Evolutionary conservation across 176 grass and related monocot genomes (phyloP).

Genomic region (Paspalum vaginatum): DNA sequence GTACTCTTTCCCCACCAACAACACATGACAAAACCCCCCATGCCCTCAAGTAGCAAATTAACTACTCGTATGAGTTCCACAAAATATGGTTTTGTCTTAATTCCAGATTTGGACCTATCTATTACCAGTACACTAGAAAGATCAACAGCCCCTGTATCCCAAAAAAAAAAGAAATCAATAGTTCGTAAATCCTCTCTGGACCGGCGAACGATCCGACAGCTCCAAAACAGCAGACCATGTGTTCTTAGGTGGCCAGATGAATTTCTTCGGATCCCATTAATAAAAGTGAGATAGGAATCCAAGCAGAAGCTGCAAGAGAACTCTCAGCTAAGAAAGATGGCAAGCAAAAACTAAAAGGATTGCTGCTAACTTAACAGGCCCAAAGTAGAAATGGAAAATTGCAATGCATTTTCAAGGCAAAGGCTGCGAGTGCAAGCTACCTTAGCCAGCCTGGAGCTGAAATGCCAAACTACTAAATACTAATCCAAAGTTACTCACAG

Average conservation of each 20-base stretch:
- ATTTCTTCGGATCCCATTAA: conserved; percentile 10
- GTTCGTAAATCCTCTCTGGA: background rate
- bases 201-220: background rate
- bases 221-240: conserved; percentile 9
- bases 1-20: conserved; percentile 16
- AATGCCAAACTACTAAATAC: conserved; percentile 14
- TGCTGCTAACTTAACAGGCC: background rate
- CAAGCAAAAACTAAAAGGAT: background rate
- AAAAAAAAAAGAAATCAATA: background rate
- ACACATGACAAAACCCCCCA: conserved; percentile 18
- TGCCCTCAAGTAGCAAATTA: background rate
- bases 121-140: conserved; percentile 14
- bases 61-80: background rate
- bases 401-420: background rate
- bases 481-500: background rate
- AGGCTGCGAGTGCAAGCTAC: background rate
- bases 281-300: conserved; percentile 17
- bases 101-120: conserved; percentile 2
- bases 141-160: conserved; percentile 18
- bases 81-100: conserved; percentile 10
- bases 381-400: background rate
- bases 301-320: conserved; percentile 37
- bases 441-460: conserved; percentile 10
- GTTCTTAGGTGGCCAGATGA: conserved; percentile 2
- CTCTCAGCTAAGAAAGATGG: conserved; percentile 18